phyloP scores from a whole-genome alignment of 257 asterid genomes.

The Fraxinus excelsior region DNA sequence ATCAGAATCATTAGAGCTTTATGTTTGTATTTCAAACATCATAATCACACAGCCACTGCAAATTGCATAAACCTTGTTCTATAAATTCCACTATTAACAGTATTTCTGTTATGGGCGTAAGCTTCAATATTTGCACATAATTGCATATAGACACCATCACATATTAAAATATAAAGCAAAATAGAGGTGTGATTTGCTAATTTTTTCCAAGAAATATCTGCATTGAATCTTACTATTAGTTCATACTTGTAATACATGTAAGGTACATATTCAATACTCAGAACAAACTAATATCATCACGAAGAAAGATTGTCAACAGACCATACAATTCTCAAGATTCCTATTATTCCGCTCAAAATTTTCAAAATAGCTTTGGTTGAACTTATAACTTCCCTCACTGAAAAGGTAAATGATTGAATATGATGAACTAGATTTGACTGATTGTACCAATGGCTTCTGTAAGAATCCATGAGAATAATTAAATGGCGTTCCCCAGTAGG shows the following conservation, averaged over 20 bases:
- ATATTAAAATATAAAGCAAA: not conserved
- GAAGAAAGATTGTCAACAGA: not conserved
- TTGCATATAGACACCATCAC: not conserved
- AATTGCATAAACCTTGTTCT: not conserved
- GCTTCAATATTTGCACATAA: not conserved
- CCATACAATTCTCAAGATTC: not conserved
- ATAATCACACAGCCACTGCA: constrained; percentile 8
- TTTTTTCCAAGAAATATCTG: not conserved
- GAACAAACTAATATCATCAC: not conserved
- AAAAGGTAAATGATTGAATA: not conserved
- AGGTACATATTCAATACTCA: not conserved
- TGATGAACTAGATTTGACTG: not conserved
- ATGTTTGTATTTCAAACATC: constrained; percentile 4
- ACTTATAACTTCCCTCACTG: not conserved
- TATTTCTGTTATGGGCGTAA: not conserved
- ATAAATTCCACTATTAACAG: not conserved
- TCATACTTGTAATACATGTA: not conserved
- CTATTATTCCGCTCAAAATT: not conserved
- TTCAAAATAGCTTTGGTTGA: not conserved
- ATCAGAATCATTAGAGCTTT: not conserved
- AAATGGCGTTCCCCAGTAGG: not conserved
- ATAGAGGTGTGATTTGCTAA: not conserved
- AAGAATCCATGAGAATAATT: not conserved
- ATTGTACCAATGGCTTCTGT: not conserved
- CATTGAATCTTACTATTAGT: not conserved